Percentiles rank a stretch among this genome's conserved stretches.
phyloP scores from a whole-genome alignment of 805 yeast genomes.

The Cyberlindnera euphorbiae region DNA sequence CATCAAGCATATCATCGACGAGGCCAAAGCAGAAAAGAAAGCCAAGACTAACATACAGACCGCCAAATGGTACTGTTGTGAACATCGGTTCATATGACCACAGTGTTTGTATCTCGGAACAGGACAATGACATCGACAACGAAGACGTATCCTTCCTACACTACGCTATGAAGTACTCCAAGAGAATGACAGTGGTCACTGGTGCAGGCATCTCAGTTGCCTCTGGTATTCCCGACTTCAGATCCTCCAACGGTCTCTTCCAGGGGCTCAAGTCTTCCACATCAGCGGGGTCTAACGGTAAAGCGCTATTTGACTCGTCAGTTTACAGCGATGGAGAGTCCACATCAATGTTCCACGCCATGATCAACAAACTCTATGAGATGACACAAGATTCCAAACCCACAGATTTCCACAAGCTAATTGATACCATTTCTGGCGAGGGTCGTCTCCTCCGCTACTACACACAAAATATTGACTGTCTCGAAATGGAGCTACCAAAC shows the following conservation, averaged over 20 bases:
- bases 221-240: constrained; percentile 86
- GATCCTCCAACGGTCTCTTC: constrained; percentile 77
- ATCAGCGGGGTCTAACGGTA: constrained; percentile 42
- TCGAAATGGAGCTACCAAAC: constrained; percentile 56
- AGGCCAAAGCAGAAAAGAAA: constrained; percentile 29
- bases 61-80: constrained; percentile 40
- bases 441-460: constrained; percentile 68
- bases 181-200: constrained; percentile 57
- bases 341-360: constrained; percentile 62
- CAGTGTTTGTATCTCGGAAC: constrained; percentile 26
- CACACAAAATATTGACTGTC: constrained; percentile 84
- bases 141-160: constrained; percentile 45
- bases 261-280: constrained; percentile 41
- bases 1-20: no score
- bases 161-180: constrained; percentile 50
- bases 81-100: constrained; percentile 29
- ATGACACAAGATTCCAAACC: constrained; percentile 56
- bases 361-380: constrained; percentile 58
- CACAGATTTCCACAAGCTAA: constrained; percentile 67
- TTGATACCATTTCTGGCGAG: constrained; percentile 54
- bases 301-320: constrained; percentile 74
- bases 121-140: constrained; percentile 29
- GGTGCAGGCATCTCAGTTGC: constrained; percentile 93
- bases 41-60: constrained; percentile 43
- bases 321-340: constrained; percentile 63